phyloP scores from a whole-genome alignment of 495 filamentous ascomycete species.

The Talaromyces stipitatus region DNA sequence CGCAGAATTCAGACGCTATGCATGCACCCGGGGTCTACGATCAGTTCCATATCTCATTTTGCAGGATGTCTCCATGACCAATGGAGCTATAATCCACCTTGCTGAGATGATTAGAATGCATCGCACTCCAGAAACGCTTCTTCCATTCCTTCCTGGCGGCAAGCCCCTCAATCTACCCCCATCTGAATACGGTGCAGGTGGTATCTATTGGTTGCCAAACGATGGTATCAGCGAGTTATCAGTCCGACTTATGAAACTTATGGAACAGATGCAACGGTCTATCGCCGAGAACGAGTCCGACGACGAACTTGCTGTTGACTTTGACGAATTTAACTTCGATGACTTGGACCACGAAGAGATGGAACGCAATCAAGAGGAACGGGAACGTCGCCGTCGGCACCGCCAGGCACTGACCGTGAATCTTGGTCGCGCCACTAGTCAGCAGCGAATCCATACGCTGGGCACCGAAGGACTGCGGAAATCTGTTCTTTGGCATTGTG shows the following conservation, averaged over 20 bases:
- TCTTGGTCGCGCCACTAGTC: slow-evolving; percentile 15
- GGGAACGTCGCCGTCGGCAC: slow-evolving; percentile 10
- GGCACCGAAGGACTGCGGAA: slow-evolving; percentile 19
- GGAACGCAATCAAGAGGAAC: slow-evolving; percentile 6
- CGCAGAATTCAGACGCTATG: slow-evolving; percentile 18
- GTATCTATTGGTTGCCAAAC: slow-evolving; percentile 32
- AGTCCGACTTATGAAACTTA: slow-evolving; percentile 47
- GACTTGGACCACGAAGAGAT: neutral
- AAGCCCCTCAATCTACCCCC: slow-evolving; percentile 21
- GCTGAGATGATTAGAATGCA: slow-evolving; percentile 36
- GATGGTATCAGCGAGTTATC: slow-evolving; percentile 12
- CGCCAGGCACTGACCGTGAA: slow-evolving; percentile 14
- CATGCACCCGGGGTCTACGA: slow-evolving; percentile 34
- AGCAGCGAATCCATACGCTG: slow-evolving; percentile 18
- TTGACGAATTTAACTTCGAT: slow-evolving; percentile 1
- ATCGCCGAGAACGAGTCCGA: slow-evolving; percentile 6
- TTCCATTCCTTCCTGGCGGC: slow-evolving; percentile 24
- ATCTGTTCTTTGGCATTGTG: slow-evolving; percentile 26
- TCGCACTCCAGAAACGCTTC: slow-evolving; percentile 31
- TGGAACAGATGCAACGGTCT: slow-evolving; percentile 28
- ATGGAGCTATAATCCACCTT: slow-evolving; percentile 32
- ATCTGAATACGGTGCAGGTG: slow-evolving; percentile 15
- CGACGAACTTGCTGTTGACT: slow-evolving; percentile 3
- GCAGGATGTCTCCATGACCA: slow-evolving; percentile 26
- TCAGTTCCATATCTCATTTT: slow-evolving; percentile 39